These are phyloP conservation scores for Tylopilus vinaceipallidus DNA, from an alignment of 768 basidiomycete species.

Conservation along the genomic window DNA sequence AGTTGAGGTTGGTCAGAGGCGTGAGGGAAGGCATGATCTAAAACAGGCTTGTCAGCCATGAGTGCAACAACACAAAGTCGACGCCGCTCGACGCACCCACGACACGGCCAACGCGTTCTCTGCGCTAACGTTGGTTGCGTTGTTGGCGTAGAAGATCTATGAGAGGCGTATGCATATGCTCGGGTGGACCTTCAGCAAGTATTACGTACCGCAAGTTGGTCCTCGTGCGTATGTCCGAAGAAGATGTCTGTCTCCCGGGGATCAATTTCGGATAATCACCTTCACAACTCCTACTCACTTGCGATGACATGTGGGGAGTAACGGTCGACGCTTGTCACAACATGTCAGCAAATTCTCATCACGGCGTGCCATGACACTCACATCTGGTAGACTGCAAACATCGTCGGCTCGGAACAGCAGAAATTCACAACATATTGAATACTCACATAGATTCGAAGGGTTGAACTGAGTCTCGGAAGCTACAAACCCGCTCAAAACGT, in stretches of 20 bases:
- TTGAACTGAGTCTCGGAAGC: slow-evolving; percentile 40
- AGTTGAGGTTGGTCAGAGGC: slow-evolving; percentile 66
- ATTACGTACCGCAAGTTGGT: slow-evolving; percentile 52
- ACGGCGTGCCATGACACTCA: slow-evolving; percentile 15
- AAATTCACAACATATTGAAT: too few species aligned
- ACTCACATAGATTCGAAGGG: slow-evolving; percentile 45
- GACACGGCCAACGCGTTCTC: slow-evolving; percentile 50
- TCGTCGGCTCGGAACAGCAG: neutral
- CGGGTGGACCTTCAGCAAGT: neutral
- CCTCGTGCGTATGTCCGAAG: slow-evolving; percentile 74
- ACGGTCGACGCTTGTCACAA: slow-evolving; percentile 32
- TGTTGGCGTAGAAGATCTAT: slow-evolving; percentile 71
- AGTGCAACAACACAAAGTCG: neutral
- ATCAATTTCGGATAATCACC: neutral
- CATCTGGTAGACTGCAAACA: slow-evolving; percentile 44
- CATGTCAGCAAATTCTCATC: neutral
- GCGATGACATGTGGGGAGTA: neutral
- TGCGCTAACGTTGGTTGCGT: slow-evolving; percentile 55
- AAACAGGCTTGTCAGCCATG: neutral
- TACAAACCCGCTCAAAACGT: slow-evolving; percentile 49
- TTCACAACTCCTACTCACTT: slow-evolving; percentile 30
- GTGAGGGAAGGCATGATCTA: slow-evolving; percentile 55
- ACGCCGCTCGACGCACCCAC: slow-evolving; percentile 37
- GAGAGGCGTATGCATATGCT: neutral
- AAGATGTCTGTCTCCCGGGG: slow-evolving; percentile 48